Percentiles rank a stretch among this genome's conserved stretches.
phyloP scores from a whole-genome alignment of 805 yeast species.

The Priceomyces medius region DNA sequence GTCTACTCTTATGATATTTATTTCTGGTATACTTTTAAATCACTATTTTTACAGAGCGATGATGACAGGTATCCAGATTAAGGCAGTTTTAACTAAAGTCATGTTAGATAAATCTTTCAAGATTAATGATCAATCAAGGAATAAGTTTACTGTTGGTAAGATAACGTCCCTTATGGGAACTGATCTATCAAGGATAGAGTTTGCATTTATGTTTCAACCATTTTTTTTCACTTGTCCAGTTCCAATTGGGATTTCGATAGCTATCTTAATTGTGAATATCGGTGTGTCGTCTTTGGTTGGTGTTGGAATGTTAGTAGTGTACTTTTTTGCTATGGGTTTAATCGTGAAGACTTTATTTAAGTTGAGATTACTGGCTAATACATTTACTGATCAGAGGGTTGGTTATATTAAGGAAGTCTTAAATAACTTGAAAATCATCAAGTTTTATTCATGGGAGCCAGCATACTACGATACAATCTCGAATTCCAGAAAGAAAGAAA shows the following conservation, averaged over 20 bases:
- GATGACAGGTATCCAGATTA: constrained; percentile 66
- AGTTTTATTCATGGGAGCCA: constrained; percentile 88
- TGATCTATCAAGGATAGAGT: constrained; percentile 77
- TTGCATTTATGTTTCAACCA: constrained; percentile 69
- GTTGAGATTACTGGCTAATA: constrained; percentile 57
- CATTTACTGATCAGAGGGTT: constrained; percentile 74
- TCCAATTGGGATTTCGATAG: constrained; percentile 60
- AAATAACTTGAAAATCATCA: constrained; percentile 75
- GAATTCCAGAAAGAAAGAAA: constrained; percentile 59
- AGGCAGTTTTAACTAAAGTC: constrained; percentile 70
- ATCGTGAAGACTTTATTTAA: constrained; percentile 52
- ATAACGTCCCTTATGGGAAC: constrained; percentile 79
- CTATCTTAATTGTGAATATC: constrained; percentile 60
- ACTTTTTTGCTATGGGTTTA: constrained; percentile 45
- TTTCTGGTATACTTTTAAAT: constrained; percentile 43
- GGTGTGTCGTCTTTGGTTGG: constrained; percentile 79
- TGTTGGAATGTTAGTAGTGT: constrained; percentile 53
- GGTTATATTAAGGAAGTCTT: constrained; percentile 74
- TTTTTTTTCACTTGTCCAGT: constrained; percentile 64
- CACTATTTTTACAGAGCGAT: constrained; percentile 63
- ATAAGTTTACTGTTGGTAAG: constrained; percentile 62
- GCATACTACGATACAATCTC: constrained; percentile 64
- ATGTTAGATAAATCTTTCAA: constrained; percentile 66
- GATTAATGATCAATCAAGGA: constrained; percentile 56
- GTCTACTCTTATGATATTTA: constrained; percentile 27